Conservation (phyloP, 805 yeast genomes). For the Teunomyces lycoperdinae region DNA sequence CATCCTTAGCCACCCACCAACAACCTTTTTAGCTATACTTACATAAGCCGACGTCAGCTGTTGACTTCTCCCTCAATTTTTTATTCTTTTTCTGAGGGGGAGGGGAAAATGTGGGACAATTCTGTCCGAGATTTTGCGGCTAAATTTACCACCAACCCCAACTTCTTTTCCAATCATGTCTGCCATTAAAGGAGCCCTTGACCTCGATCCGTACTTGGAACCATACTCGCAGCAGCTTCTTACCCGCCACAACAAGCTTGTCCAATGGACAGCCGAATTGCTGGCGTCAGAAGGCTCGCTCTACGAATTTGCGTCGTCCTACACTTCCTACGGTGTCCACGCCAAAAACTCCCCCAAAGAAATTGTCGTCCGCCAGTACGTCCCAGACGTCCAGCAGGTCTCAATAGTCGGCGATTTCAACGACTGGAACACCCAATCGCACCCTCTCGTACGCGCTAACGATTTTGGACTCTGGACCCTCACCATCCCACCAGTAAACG, state of each 20-base stretch:
- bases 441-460: slow-evolving; percentile 54
- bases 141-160: background rate
- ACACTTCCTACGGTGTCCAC: slow-evolving; percentile 74
- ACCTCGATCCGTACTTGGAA: slow-evolving; percentile 81
- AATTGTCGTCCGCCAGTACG: slow-evolving; percentile 65
- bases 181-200: slow-evolving; percentile 55
- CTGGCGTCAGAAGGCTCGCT: slow-evolving; percentile 56
- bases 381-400: slow-evolving; percentile 80
- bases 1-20: too few species aligned
- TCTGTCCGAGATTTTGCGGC: background rate
- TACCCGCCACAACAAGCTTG: slow-evolving; percentile 64
- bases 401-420: slow-evolving; percentile 91
- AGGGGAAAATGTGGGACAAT: slow-evolving; percentile 4
- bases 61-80: background rate
- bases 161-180: background rate
- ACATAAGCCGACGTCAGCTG: too few species aligned
- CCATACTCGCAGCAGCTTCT: slow-evolving; percentile 71
- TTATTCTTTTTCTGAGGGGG: slow-evolving; percentile 1
- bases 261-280: slow-evolving; percentile 58
- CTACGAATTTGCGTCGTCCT: slow-evolving; percentile 70
- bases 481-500: slow-evolving; percentile 54
- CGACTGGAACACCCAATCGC: slow-evolving; percentile 62
- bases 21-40: too few species aligned
- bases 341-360: slow-evolving; percentile 49
- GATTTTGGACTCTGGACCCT: slow-evolving; percentile 70